phyloP scores from a whole-genome alignment of 2,329 filamentous ascomycete species.

The Trichothecium roseum region DNA sequence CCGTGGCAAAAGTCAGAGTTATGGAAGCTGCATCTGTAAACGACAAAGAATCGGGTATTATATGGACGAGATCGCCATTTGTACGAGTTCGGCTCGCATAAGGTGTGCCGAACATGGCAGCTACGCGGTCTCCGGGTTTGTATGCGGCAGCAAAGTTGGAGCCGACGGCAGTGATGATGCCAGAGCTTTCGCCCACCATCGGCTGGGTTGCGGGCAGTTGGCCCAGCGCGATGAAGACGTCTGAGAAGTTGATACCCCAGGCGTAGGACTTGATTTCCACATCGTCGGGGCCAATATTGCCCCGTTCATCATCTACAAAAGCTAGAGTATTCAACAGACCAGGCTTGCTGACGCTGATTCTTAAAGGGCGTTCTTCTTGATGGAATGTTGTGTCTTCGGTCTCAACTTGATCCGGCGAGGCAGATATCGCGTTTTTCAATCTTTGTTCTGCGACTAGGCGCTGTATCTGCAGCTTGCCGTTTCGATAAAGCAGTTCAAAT shows the following conservation, averaged over 20 bases:
- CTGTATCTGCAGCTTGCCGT: no score
- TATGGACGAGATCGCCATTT: conserved; percentile 9
- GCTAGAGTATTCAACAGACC: conserved; percentile 2
- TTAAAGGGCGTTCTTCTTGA: conserved; percentile 1
- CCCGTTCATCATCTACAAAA: conserved; percentile 5
- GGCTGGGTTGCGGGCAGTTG: conserved; percentile 5
- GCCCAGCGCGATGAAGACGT: conserved; percentile 22
- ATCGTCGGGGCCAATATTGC: conserved; percentile 6
- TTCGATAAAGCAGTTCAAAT: no score
- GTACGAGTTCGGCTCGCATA: conserved; percentile 16
- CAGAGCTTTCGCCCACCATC: conserved; percentile 14
- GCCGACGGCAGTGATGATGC: conserved; percentile 16
- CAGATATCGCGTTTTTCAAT: no score
- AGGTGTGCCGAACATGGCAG: conserved; percentile 11
- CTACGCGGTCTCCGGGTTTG: conserved; percentile 20
- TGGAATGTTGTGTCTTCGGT: background rate
- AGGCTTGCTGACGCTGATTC: background rate
- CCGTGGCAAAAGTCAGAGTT: conserved; percentile 21
- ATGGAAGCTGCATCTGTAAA: conserved; percentile 24
- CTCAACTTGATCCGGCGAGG: conserved; percentile 1
- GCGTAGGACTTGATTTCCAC: conserved; percentile 23
- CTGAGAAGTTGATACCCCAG: conserved; percentile 21
- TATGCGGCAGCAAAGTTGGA: conserved; percentile 11
- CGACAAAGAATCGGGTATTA: conserved; percentile 22
- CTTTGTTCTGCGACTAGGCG: no score